Percentiles rank a stretch among this genome's conserved stretches.
Conservation (phyloP, 2,329 filamentous ascomycete genomes). For the Pseudocercospora fijiensis region DNA sequence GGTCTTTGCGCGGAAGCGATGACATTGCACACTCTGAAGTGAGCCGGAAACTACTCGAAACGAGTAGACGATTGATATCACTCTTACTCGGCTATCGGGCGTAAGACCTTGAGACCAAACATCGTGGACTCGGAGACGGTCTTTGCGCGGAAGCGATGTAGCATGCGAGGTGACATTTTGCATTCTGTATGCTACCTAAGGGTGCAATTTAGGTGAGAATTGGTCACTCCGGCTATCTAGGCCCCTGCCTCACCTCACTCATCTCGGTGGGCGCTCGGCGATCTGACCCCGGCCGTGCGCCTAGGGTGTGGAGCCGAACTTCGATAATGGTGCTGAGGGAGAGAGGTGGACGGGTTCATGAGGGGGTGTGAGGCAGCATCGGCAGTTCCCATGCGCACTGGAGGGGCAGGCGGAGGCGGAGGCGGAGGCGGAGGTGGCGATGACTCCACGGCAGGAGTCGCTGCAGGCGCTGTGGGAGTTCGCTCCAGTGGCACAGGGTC, state of each 20-base stretch:
- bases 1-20: too few relatives aligned
- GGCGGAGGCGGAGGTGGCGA: not conserved
- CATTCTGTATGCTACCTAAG: not conserved
- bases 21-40: too few relatives aligned
- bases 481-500: not conserved
- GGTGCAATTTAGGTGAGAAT: not conserved
- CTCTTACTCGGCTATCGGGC: not conserved
- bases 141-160: not conserved
- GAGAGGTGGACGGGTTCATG: constrained; percentile 15
- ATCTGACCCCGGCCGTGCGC: not conserved
- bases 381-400: not conserved
- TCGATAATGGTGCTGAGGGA: constrained; percentile 18
- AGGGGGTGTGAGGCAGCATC: constrained; percentile 12
- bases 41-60: not conserved
- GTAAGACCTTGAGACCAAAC: not conserved
- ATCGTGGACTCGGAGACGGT: not conserved
- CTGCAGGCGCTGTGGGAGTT: not conserved
- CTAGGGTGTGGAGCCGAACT: not conserved
- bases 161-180: not conserved
- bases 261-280: not conserved
- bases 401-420: not conserved
- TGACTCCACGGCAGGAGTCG: not conserved
- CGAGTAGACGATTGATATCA: not conserved
- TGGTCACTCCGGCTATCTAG: not conserved
- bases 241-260: not conserved